Evolutionary conservation across 225 moss, liverwort and hornwort species (phyloP), one percentile per base, ranked within the genome.

Genomic region (Physcomitrellopsis africana): DNA sequence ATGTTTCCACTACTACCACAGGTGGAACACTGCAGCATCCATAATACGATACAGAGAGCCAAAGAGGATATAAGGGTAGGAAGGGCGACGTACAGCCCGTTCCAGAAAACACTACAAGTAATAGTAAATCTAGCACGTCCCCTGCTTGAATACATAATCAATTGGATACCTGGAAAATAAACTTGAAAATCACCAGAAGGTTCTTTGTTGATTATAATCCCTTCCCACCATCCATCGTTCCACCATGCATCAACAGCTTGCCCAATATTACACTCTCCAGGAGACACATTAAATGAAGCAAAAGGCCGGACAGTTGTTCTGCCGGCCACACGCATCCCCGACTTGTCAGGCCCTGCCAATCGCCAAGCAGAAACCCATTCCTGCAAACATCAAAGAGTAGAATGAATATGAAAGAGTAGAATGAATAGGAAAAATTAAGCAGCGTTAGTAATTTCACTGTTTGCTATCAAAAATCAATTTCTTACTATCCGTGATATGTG

Each of bases 151-250:
- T 18, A 32, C 2, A 42, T 43, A 27, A 17, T 57, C 46, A 62
- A 77, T 10, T 60, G 43, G 8, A 20, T 84, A 92, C 94, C 94
- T 81, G 89, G 86, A 48, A 95, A 89, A 47, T 82, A 86, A 11
- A 93, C 91, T 76, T 80, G 81, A 51, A 93, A 61, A 13, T 76
- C 76, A 52, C 82, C 91, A 66, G 72, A 77, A 24, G 62, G n/a
- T 66, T 77, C 85, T 79, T 65, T 80, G 82, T 60, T 86, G 51
- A 81, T 57, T 26, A 92, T 45, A 47, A 94, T 84, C 49, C 92
- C 95, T 88, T 95, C 95, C 95, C 95, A 95, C 92, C 95, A 89
- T 73, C 95, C 95, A 82, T 95, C 95, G 62, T 87, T 84, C 89
- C 91, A 91, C 95, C 95, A 95, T 17, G 78, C 91, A 77, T 95